Evolutionary conservation across 2,329 filamentous ascomycete species (phyloP).

Genomic region (Fusarium praegraminearum): DNA sequence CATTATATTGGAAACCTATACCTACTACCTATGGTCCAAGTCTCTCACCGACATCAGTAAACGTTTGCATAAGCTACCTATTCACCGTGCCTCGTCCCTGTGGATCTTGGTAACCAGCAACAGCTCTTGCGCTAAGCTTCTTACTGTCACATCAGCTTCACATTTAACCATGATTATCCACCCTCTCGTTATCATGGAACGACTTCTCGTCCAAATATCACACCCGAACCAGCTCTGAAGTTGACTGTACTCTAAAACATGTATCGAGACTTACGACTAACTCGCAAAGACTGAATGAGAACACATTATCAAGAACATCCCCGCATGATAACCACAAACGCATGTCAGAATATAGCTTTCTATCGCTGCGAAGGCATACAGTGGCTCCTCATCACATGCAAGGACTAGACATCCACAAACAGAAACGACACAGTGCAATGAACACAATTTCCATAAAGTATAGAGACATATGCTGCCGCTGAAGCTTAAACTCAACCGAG

Average conservation of each 20-base stretch:
- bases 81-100: neutral
- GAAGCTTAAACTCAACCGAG: slow-evolving; percentile 7
- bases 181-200: slow-evolving; percentile 22
- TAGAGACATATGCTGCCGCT: slow-evolving; percentile 1
- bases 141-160: slow-evolving; percentile 25
- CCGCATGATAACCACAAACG: slow-evolving; percentile 1
- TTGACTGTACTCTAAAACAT: neutral
- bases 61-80: slow-evolving; percentile 7
- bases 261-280: neutral
- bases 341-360: neutral
- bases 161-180: slow-evolving; percentile 15
- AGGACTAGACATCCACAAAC: slow-evolving; percentile 2
- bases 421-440: slow-evolving; percentile 12
- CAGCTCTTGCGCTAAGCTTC: slow-evolving; percentile 5
- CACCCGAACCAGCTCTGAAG: slow-evolving; percentile 9
- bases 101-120: slow-evolving; percentile 7
- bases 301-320: slow-evolving; percentile 1
- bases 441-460: slow-evolving; percentile 4
- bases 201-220: slow-evolving; percentile 25
- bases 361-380: neutral
- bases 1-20: neutral
- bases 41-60: slow-evolving; percentile 36
- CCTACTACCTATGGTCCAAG: neutral
- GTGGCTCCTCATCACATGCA: slow-evolving; percentile 1
- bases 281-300: neutral